Evolutionary conservation across 2,329 filamentous ascomycete species (phyloP).

Genomic region (Knoxdaviesia proteae): DNA sequence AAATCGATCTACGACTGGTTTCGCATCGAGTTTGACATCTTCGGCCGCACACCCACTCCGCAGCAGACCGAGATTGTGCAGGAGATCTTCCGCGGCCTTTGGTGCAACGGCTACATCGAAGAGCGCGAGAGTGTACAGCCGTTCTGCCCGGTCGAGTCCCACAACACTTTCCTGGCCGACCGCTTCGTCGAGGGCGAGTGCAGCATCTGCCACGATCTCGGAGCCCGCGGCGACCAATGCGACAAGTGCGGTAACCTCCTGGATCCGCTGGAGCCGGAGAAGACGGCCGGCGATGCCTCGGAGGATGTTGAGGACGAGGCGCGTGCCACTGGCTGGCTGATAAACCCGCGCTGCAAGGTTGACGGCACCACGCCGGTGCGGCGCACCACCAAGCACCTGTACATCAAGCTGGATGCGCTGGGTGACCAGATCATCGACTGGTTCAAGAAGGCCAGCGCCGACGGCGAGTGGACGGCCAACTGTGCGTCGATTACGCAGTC

Average conservation of each 20-base stretch:
- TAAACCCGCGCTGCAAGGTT: constrained; percentile 79
- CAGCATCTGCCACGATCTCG: constrained; percentile 50
- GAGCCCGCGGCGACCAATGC: constrained; percentile 54
- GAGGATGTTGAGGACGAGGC: constrained; percentile 10
- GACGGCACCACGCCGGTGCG: constrained; percentile 65
- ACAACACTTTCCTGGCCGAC: constrained; percentile 62
- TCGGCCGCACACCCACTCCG: constrained; percentile 74
- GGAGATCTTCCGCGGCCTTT: constrained; percentile 70
- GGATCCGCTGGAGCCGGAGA: constrained; percentile 41
- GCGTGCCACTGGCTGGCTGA: constrained; percentile 30
- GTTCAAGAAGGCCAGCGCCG: constrained; percentile 50
- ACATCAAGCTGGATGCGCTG: constrained; percentile 68
- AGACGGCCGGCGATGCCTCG: constrained; percentile 11
- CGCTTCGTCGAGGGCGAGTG: constrained; percentile 69
- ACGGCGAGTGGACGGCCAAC: constrained; percentile 60
- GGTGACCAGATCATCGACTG: constrained; percentile 59
- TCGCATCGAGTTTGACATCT: constrained; percentile 82
- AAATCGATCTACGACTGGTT: constrained; percentile 93
- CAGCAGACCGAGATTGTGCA: constrained; percentile 88
- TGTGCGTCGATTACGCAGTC: constrained; percentile 56
- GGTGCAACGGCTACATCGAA: constrained; percentile 72
- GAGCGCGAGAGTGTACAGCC: constrained; percentile 77
- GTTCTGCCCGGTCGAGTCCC: constrained; percentile 51
- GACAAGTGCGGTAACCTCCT: constrained; percentile 54
- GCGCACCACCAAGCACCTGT: constrained; percentile 74